Base-by-base conservation (phyloP, 2,329 filamentous ascomycete species). In the Gnomoniopsis sp. region DNA sequence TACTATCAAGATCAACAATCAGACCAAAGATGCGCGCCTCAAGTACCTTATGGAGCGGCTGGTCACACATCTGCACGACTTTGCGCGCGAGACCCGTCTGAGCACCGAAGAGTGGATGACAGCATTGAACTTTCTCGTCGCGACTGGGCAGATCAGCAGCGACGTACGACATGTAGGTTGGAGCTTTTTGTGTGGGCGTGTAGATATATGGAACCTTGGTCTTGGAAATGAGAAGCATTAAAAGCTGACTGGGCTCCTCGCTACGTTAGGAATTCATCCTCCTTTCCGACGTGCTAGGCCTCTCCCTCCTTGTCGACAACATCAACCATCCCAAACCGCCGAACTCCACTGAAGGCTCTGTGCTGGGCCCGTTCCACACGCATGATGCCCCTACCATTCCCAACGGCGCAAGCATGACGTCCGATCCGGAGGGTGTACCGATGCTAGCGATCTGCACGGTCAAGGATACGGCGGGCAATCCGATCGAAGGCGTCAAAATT, bases 271-370 rank as follows among this genome's bases (percentile, higher is more conserved):
- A 92, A 79, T 92, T 90, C 77, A 93, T 93, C 72, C 84, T 93
- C 43, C 85, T 93, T 63, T 90, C 87, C 64, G 90, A 95, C 73
- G 81, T 91, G 46, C 81, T 93, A 22, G 90, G 90, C 43, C 83
- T 95, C 38, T 92, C 88, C 22, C 82, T 93, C 60, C 84, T 95
- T 3, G 87, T 95, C 65, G 90, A 95, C 75, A 84, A 81, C 65
- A 93, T 95, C 77, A 88, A 92, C 76, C 89, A 93, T 75, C 90
- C 90, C 26, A 93, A 91, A 70, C 89, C 88, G 0, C 69, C 83
- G 0, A 72, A 77, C 47, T 81, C 80, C 30, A 95, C 90, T 26
- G 89, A 93, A 72, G 89, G 90, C 59, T 91, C 89, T 0, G 88
- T 95, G 12, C 82, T 93, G 0, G 90, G 90, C 0, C 90, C 90